Percentiles rank a stretch among this genome's conserved stretches.
Conservation (phyloP, 345 rosid genomes). For the Lepidium africanum region DNA sequence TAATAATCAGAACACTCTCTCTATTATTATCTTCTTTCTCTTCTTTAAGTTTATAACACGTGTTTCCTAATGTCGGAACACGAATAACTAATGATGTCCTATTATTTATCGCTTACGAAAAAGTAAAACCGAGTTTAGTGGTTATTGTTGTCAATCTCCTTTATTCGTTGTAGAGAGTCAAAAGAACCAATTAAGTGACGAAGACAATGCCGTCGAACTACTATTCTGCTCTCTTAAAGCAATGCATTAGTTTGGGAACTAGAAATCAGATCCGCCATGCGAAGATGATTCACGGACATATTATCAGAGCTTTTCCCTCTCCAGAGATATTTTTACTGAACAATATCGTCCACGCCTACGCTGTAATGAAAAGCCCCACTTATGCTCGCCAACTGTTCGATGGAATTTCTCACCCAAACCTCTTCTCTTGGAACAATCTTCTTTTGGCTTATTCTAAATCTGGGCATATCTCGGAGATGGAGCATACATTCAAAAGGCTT, state of each 20-base stretch:
- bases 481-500: conserved; percentile 43
- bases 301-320: conserved; percentile 35
- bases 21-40: too few species aligned
- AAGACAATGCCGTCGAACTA: conserved; percentile 30
- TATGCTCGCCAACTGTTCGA: conserved; percentile 74
- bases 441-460: conserved; percentile 71
- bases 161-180: background rate
- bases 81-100: too few species aligned
- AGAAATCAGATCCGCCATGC: conserved; percentile 29
- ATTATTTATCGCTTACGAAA: too few species aligned
- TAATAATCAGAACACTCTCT: too few species aligned
- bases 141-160: too few species aligned
- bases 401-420: conserved; percentile 46
- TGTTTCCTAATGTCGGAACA: too few species aligned
- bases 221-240: conserved; percentile 46
- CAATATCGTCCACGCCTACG: conserved; percentile 40
- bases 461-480: conserved; percentile 48
- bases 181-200: background rate
- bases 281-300: conserved; percentile 55
- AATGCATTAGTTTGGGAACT: conserved; percentile 41
- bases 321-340: conserved; percentile 56
- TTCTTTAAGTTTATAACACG: too few species aligned
- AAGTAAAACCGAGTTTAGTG: too few species aligned
- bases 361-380: conserved; percentile 31
- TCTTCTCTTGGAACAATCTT: conserved; percentile 76